Conservation (phyloP, 108 stramenopile genomes). For the Fragilaria crotonensis region DNA sequence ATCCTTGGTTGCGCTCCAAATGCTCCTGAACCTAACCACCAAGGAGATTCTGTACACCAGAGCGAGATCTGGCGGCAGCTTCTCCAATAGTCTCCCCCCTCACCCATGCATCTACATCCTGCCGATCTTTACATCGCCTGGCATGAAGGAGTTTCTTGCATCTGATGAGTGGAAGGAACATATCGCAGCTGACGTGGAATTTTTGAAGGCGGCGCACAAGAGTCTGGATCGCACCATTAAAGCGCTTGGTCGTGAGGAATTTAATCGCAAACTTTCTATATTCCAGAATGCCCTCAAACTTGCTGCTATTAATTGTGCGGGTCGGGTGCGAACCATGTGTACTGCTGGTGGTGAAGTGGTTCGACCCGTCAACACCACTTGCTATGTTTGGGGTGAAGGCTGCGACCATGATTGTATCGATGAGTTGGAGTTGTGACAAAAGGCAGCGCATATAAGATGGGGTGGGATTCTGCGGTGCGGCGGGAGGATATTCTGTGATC, state of each 20-base stretch:
- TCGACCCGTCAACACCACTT: slow-evolving; percentile 6
- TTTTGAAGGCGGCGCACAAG: slow-evolving; percentile 33
- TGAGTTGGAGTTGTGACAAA: neutral
- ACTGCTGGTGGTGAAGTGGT: neutral
- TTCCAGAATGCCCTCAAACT: slow-evolving; percentile 9
- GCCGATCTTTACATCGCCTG: slow-evolving; percentile 17
- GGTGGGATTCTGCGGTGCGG: too few relatives aligned
- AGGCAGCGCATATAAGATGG: too few relatives aligned
- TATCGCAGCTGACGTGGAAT: slow-evolving; percentile 16
- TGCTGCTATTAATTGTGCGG: neutral
- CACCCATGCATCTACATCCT: slow-evolving; percentile 19
- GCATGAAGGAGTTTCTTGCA: slow-evolving; percentile 23
- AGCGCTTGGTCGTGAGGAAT: slow-evolving; percentile 24
- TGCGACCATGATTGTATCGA: slow-evolving; percentile 20
- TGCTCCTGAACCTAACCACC: slow-evolving; percentile 20
- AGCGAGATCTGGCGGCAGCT: neutral
- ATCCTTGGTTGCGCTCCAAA: slow-evolving; percentile 21
- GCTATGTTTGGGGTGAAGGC: slow-evolving; percentile 21
- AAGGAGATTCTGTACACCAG: slow-evolving; percentile 18
- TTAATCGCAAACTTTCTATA: slow-evolving; percentile 15
- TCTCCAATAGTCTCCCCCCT: neutral
- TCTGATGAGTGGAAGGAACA: slow-evolving; percentile 18
- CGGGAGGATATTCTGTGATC: too few relatives aligned
- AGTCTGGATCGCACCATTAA: slow-evolving; percentile 48
- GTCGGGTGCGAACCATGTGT: neutral